phyloP scores from a whole-genome alignment of 2,329 filamentous ascomycete genomes.

The Corynespora cassiicola region DNA sequence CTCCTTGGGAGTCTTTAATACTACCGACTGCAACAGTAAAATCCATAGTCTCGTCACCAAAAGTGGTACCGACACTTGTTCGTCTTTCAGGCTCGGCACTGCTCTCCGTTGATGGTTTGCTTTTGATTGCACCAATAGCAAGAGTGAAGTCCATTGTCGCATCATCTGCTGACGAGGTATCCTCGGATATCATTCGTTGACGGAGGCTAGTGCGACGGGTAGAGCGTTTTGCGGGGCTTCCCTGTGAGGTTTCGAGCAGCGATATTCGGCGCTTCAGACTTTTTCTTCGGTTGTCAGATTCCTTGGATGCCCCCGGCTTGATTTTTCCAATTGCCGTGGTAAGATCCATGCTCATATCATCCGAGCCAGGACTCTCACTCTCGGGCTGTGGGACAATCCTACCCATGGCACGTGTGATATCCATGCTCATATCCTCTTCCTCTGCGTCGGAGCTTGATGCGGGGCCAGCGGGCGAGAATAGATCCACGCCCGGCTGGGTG shows the following conservation, averaged over 20 bases:
- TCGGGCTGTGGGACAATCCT: constrained; percentile 68
- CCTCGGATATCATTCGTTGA: constrained; percentile 44
- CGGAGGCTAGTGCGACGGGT: constrained; percentile 47
- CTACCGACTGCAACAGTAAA: constrained; percentile 46
- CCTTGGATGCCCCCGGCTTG: constrained; percentile 37
- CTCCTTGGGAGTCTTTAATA: constrained; percentile 24
- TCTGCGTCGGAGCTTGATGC: constrained; percentile 49
- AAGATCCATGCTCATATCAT: constrained; percentile 62
- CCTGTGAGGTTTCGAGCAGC: constrained; percentile 42
- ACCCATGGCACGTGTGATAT: constrained; percentile 84
- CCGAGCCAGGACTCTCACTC: constrained; percentile 45
- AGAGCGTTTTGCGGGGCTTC: constrained; percentile 44
- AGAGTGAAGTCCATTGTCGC: constrained; percentile 49
- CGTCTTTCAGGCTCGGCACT: constrained; percentile 21
- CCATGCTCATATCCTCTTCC: constrained; percentile 85
- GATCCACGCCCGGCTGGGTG: constrained; percentile 59
- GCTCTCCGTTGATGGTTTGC: constrained; percentile 3
- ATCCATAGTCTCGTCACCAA: constrained; percentile 48
- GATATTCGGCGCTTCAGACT: constrained; percentile 54
- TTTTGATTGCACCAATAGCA: constrained; percentile 45
- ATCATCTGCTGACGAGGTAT: constrained; percentile 45
- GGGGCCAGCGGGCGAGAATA: constrained; percentile 54
- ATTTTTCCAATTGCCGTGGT: constrained; percentile 62
- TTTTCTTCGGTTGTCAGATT: constrained; percentile 35
- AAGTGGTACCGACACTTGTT: constrained; percentile 30